Base-by-base conservation (phyloP, 1,139 yeast genomes). In the Saccharomyces hybrid region DNA sequence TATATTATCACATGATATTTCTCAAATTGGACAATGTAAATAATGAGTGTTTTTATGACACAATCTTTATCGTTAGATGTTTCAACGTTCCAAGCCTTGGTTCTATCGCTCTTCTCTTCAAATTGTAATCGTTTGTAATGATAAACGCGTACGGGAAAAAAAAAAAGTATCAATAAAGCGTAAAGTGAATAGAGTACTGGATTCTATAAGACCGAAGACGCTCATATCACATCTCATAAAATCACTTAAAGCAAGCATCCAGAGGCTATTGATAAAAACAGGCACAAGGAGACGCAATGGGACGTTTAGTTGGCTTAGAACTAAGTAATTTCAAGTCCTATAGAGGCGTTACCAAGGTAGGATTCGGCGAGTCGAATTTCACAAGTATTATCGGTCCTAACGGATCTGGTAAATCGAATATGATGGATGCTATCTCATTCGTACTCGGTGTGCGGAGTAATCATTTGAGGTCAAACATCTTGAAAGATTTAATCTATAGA, bases 351-450 rank as follows among this genome's bases (percentile, higher is more conserved):
- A 78, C 89, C 25, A 75, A 78, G 8, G 82, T 93, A 20, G 96
- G 95, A 2, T 86, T 91, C 70, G 98, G 96, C 1, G 76, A 82
- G 5, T 81, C 95, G 1, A 78, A 79, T 60, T 93, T 95, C 73
- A 88, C 96, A 1, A 86, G 96, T 50, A 88, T 93, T 58, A 88
- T 95, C 56, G 99, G 99, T 1, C 98, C 99, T 14, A 95, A 95
- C 77, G 99, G 99, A 16, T 87, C 97, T 1, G 99, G 99, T 13
- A 93, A 93, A 73, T 88, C 96, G 50, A 93, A 93, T 66, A 86
- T 91, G 91, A 91, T 91, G 98, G 98, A 91, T 70, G 98, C 98
- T 49, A 90, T 91, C 16, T 89, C 97, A 2, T 93, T 93, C 68
- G 99, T 93, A 11, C 77, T 95, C 41, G 99, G 99, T 23, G 83